Evolutionary conservation across 2,329 filamentous ascomycete genomes (phyloP).

Genomic region (Bipolaris victoriae): DNA sequence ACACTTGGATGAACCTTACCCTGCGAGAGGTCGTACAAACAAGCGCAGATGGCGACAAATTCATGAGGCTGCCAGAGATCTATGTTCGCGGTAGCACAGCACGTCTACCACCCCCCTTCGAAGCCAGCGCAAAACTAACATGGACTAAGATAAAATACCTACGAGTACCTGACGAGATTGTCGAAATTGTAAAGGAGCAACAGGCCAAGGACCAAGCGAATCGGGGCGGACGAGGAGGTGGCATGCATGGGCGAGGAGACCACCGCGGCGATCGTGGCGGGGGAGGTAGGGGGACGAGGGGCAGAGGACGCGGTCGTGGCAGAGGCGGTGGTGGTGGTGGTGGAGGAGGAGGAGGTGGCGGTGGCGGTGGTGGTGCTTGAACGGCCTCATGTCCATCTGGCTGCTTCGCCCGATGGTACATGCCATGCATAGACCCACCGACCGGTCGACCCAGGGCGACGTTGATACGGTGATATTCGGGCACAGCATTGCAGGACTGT

Average conservation of each 20-base stretch:
- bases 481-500: conserved; percentile 1
- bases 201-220: conserved; percentile 71
- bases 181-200: conserved; percentile 91
- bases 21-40: conserved; percentile 97
- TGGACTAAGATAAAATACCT: conserved; percentile 89
- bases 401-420: conserved; percentile 5
- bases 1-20: conserved; percentile 99
- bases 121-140: background rate
- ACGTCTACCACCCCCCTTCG: conserved; percentile 50
- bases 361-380: conserved; percentile 48
- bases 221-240: conserved; percentile 70
- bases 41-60: conserved; percentile 91
- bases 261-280: conserved; percentile 59
- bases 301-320: conserved; percentile 59
- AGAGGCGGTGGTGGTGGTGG: conserved; percentile 59
- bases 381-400: background rate
- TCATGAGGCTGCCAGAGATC: conserved; percentile 88
- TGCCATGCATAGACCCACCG: conserved; percentile 5
- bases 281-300: conserved; percentile 61
- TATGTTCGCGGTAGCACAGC: conserved; percentile 99
- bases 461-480: background rate
- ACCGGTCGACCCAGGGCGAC: background rate
- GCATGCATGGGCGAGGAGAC: conserved; percentile 61
- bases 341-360: conserved; percentile 50
- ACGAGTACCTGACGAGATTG: conserved; percentile 93